A percentile compares a stretch with the other conserved stretches of the same genome.
Conservation (phyloP, 805 yeast species). For the Scheffersomyces amazonensis region DNA sequence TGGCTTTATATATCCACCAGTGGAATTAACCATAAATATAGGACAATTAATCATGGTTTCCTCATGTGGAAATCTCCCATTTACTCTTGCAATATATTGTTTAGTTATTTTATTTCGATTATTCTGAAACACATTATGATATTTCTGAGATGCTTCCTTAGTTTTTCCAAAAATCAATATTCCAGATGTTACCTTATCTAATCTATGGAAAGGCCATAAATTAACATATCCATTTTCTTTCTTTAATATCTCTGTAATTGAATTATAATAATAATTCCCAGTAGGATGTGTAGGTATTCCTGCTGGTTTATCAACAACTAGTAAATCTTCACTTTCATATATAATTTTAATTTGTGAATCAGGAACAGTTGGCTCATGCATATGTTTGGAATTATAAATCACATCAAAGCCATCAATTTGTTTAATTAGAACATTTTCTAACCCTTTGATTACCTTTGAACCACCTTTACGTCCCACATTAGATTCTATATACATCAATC, state of each 20-base stretch:
- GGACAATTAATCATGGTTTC: constrained; percentile 35
- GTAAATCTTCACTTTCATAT: constrained; percentile 30
- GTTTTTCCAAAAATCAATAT: constrained; percentile 42
- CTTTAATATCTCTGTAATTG: constrained; percentile 41
- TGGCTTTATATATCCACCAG: constrained; percentile 32
- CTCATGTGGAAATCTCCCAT: constrained; percentile 36
- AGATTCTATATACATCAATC: constrained; percentile 21
- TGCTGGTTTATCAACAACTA: constrained; percentile 50
- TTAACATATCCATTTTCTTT: constrained; percentile 19
- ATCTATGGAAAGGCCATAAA: constrained; percentile 46
- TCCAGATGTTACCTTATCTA: constrained; percentile 54
- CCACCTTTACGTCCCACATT: constrained; percentile 18
- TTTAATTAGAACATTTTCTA: constrained; percentile 10
- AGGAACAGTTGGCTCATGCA: constrained; percentile 46
- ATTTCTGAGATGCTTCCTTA: constrained; percentile 24
- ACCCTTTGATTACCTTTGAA: constrained; percentile 16
- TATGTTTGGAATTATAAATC: constrained; percentile 30
- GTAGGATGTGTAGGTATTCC: constrained; percentile 58
- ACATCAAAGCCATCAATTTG: constrained; percentile 22
- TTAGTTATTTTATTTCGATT: constrained; percentile 30
- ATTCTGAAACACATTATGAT: constrained; percentile 28
- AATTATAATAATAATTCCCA: constrained; percentile 40
- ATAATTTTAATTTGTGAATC: constrained; percentile 19
- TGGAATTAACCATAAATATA: constrained; percentile 30
- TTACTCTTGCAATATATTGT: constrained; percentile 45